Evolutionary conservation across 176 grass and related monocot species (phyloP), one percentile per base, ranked within the genome.

Genomic region (Aegilops umbellulata): DNA sequence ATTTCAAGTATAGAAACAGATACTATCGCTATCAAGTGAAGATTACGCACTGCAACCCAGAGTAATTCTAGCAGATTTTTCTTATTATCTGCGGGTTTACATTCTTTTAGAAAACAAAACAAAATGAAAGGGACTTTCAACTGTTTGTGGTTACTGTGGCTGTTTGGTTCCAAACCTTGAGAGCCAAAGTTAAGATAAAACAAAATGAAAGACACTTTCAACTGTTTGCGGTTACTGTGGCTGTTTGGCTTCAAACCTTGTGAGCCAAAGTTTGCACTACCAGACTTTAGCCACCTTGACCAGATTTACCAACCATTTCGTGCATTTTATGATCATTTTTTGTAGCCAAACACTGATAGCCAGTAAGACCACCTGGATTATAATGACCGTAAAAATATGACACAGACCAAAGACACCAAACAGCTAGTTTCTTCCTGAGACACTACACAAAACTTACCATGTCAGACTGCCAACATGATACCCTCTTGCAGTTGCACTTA

Each of bases 351-450:
- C 26, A 25, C 42, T 75, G 42, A 29, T 75, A 29, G 24, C 46
- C 46, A 41, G 35, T n/a, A 39, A 39, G 73, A 20, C 46, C 46
- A 76, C 46, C 73, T 55, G 26, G 46, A 55, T 76, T 55, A 31
- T 76, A 22, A 17, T 76, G 46, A 29, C 71, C 25, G 4, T 16
- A 51, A 53, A 53, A 76, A 31, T 76, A 30, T 51, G 72, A 44
- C 42, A 75, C 15, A 75, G 25, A 75, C 41, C 41, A 74, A 74
- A 74, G 39, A 74, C 14, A 75, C 15, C 72, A 76, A 76, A 51
- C 8, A 20, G 41, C 44, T 25, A 75, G 24, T 57, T 53, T 19
- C 49, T 69, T 69, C 65, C 51, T 3, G 20, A 25, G 27, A 23
- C 12, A 82, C 46, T 38, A 81, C 13, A 1, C 80, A 69, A 57